Base-by-base conservation (phyloP, 208 protist species). In the Trypanosoma congolense region DNA sequence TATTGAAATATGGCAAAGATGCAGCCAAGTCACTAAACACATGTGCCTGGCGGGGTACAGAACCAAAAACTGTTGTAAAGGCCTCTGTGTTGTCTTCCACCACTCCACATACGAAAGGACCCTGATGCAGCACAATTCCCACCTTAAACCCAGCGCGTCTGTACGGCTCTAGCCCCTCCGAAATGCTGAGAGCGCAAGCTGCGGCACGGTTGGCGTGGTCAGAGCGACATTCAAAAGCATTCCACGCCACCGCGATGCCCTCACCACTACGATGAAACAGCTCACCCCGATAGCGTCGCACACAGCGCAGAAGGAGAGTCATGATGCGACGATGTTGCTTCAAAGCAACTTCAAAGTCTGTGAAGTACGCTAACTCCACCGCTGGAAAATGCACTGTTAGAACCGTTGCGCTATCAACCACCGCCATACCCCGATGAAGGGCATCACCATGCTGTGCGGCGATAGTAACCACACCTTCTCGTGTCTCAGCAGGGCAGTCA, bases 71-170 rank as follows among this genome's bases (percentile, higher is more conserved):
- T 2, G 83, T 90, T 19, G 70, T 73, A 50, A 89, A 90, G 28
- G 87, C 87, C 56, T 83, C 81, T 48, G 75, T 82, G 16, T 75
- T 75, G 63, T 90, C 83, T 53, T 89, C 71, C 9, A 93, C 61
- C 2, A 77, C 77, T 42, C 87, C 87, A 59, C 81, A 93, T 6
- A 93, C 66, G 40, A 87, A 76, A 53, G 67, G 70, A 40, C 87
- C 87, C 54, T 88, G 80, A 53, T 90, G 82, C 10, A 93, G 68
- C 38, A 89, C 75, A 21, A 93, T 73, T 9, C 87, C 87, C 4
- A 91, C 47, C 55, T 80, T 69, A 47, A 93, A 70, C 2, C 87
- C 87, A 14, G 79, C 65, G 26, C 51, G 31, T 3, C 80, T 65
- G 47, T 81, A 80, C 18, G 61, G 56, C 3, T 71, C 66, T 25